Base-by-base conservation (phyloP, 108 stramenopile genomes). In the Cyclostephanos invisitatus region DNA sequence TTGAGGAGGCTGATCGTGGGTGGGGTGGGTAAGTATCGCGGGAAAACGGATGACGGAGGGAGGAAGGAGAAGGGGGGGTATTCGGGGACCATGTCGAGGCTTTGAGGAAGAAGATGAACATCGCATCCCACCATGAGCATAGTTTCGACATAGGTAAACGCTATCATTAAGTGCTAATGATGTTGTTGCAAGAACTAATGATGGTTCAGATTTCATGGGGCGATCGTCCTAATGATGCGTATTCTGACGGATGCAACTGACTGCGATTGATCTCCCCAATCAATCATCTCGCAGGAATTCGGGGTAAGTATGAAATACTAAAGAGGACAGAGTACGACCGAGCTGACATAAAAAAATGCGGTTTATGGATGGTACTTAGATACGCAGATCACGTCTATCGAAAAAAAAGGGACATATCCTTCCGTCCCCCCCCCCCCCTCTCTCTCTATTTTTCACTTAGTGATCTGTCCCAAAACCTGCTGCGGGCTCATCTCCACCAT, bases 401-500 rank as follows among this genome's bases (percentile, higher is more conserved):
- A 42, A 53, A 53, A 20, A 53, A 50, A 3, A 50, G 10, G 8
- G 49, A 3, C 20, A 20, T n/a, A 7, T n/a, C 49, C 20, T 37
- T 37, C 36, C 36, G 3, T 7, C 36, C 7, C 36, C 36, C 7
- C 36, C 36, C 36, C 4, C 17, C 17, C 49, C 10, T 35, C 63
- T 12, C 9, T 46, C 32, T 50, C 17, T 5, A 60, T 62, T 46
- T 35, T 47, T 76, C 78, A 81, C 74, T 94, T 94, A 27, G 93
- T 94, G 56, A 94, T 87, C 82, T 94, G 93, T 69, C 93, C 93
- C 73, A 95, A 73, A 47, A 95, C 94, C 82, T 92, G 91, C 77
- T 96, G 95, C 6, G 93, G 93, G 21, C 88, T 90, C 90, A 94
- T 93, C 68, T 96, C 96, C 57, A 96, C 93, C 96, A 96, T 96